phyloP scores from a whole-genome alignment of 192 early-diverging fungal species.

The Podila minutissima region DNA sequence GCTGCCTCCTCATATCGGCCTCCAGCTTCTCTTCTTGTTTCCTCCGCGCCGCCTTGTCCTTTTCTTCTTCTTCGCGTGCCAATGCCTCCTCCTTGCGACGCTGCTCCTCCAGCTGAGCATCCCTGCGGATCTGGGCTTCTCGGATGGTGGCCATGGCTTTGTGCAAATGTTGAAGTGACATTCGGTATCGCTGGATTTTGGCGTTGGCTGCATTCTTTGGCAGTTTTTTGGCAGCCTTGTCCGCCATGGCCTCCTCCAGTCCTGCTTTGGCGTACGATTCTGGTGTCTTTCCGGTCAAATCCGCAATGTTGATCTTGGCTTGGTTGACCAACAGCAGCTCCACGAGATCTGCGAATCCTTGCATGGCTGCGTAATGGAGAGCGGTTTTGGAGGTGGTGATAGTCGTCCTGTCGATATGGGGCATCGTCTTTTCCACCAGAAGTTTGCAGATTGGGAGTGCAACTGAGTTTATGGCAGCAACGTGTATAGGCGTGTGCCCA shows the following conservation, averaged over 20 bases:
- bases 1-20: constrained; percentile 32
- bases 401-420: constrained; percentile 29
- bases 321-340: constrained; percentile 36
- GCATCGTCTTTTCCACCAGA: constrained; percentile 36
- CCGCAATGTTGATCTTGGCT: constrained; percentile 27
- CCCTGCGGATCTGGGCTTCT: constrained; percentile 51
- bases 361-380: constrained; percentile 45
- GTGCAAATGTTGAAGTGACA: constrained; percentile 27
- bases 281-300: constrained; percentile 38
- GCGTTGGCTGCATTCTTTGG: constrained; percentile 16
- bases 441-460: constrained; percentile 23
- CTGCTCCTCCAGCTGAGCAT: constrained; percentile 63
- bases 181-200: constrained; percentile 21
- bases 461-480: constrained; percentile 20
- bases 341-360: constrained; percentile 32
- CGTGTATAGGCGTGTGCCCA: constrained; percentile 41
- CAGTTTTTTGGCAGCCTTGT: not conserved
- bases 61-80: constrained; percentile 37
- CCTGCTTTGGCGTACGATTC: constrained; percentile 41
- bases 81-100: constrained; percentile 54
- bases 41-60: constrained; percentile 41
- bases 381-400: constrained; percentile 29
- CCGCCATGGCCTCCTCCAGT: constrained; percentile 5
- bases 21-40: constrained; percentile 57
- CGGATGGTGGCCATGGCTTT: constrained; percentile 32